Evolutionary conservation across 345 rosid genomes (phyloP), one percentile per base, ranked within the genome.

Genomic region (Pugionium dolabratum): DNA sequence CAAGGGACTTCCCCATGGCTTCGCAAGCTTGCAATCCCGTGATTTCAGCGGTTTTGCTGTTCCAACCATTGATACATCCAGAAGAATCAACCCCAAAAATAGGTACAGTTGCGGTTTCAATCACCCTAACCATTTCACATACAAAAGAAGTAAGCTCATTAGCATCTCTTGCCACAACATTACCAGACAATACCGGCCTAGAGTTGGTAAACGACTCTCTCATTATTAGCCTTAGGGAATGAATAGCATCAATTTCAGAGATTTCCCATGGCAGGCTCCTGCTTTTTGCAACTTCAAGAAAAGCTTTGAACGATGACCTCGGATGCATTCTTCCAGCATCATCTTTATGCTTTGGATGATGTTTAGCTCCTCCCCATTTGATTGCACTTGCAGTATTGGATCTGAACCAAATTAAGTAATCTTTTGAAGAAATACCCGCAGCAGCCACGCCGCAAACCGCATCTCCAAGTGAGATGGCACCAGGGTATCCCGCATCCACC

Each of bases 291-390:
- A 89, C 89, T 82, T 91, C 90, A 47, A 91, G 89, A 77, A 91
- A 91, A 25, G 87, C 89, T 18, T 76, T 86, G 64, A 89, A 89
- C 1, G 98, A 91, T 40, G 88, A 83, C 57, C 98, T 83, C 18
- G 95, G 98, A 30, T 83, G 85, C 90, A 87, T 89, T 62, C 78
- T 84, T 58, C 79, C 86, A 5, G 70, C 81, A 37, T 83, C 90
- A 59, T 91, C 95, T 72, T 75, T 86, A 72, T 80, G 72, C 40
- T 79, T 73, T 0, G 82, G 90, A 45, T 80, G 87, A 75, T 86
- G 89, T 84, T 86, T 88, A 32, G 96, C 96, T 69, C 91, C 96
- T 47, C 95, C 92, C 98, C 96, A 91, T 77, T 86, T 86, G 10
- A 88, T 70, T 66, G 84, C 85, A 59, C 83, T 83, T 4, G 87